Evolutionary conservation across 257 asterid species (phyloP).

Genomic region (Solanum habrochaites): DNA sequence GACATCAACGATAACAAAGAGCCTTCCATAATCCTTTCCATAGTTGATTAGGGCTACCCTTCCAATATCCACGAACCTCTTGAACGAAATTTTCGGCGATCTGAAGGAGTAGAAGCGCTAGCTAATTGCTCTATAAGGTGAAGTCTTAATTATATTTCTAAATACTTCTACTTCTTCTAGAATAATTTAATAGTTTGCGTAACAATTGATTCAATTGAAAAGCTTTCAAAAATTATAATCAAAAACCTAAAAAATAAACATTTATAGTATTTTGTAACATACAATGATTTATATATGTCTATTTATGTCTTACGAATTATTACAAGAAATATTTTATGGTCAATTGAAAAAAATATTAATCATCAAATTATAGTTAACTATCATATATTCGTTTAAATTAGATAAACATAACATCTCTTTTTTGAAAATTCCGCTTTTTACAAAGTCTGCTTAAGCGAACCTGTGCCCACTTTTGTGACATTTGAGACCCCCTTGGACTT

Average conservation of each 20-base stretch:
- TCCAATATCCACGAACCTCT: slow-evolving; percentile 90
- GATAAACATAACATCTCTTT: too few relatives aligned
- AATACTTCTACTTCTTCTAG: too few relatives aligned
- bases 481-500: not conserved
- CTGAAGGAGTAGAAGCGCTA: not conserved
- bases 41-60: slow-evolving; percentile 81
- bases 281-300: not conserved
- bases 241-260: not conserved
- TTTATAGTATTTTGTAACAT: not conserved
- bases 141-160: not conserved
- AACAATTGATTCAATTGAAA: not conserved
- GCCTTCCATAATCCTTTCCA: slow-evolving; percentile 78
- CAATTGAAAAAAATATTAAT: not conserved
- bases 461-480: too few relatives aligned
- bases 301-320: not conserved
- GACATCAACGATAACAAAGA: slow-evolving; percentile 79
- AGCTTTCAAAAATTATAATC: not conserved
- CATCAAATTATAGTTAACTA: too few relatives aligned
- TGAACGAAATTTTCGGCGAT: slow-evolving; percentile 45
- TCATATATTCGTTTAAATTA: too few relatives aligned
- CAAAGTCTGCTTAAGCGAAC: too few relatives aligned
- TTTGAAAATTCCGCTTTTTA: too few relatives aligned
- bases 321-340: too few relatives aligned
- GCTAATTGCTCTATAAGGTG: too few relatives aligned
- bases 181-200: not conserved